Percentiles rank a stretch among this genome's conserved stretches.
These are phyloP conservation scores for Pyricularia sp. DNA, from an alignment of 2,329 filamentous ascomycete genomes.

Conservation along the genomic window DNA sequence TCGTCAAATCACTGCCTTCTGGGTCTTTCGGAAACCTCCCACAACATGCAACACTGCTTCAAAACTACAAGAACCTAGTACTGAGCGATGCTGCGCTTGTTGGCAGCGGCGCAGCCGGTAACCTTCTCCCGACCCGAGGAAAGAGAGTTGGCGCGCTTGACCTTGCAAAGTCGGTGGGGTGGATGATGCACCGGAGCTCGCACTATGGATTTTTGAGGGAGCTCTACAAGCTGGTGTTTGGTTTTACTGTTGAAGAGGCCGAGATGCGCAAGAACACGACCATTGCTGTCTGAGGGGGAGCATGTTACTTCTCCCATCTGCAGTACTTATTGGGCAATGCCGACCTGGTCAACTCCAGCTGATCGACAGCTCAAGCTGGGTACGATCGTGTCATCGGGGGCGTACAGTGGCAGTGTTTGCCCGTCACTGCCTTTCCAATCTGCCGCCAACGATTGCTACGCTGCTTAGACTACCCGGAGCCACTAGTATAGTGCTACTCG, in stretches of 20 bases:
- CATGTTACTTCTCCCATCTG: not conserved
- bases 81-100: conserved; percentile 49
- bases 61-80: conserved; percentile 74
- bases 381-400: no score
- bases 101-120: not conserved
- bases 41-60: conserved; percentile 62
- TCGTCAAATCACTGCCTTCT: conserved; percentile 65
- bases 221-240: conserved; percentile 76
- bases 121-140: conserved; percentile 39
- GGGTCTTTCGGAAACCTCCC: conserved; percentile 69
- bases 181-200: conserved; percentile 59
- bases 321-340: not conserved
- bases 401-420: not conserved
- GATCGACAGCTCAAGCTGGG: not conserved
- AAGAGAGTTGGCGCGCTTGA: conserved; percentile 61
- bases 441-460: not conserved
- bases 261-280: conserved; percentile 56
- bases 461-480: not conserved
- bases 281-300: conserved; percentile 38
- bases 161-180: conserved; percentile 67
- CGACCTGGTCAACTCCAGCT: not conserved
- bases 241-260: conserved; percentile 72
- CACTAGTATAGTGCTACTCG: not conserved
- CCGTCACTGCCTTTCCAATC: not conserved
- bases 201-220: conserved; percentile 76